These are phyloP conservation scores for Themeda triandra DNA, from an alignment of 176 grass and related monocot species.

Conservation along the genomic window DNA sequence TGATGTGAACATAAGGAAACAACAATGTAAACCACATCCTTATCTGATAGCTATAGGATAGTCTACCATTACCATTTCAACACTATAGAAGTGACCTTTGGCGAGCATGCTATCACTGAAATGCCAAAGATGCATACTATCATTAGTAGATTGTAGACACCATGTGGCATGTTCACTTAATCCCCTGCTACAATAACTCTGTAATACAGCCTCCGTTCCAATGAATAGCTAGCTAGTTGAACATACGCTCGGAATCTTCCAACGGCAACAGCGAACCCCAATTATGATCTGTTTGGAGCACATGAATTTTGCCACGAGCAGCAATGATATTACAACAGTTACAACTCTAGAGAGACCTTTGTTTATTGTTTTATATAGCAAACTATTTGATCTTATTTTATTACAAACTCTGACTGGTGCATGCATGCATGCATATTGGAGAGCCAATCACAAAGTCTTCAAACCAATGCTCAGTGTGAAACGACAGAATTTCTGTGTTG, in stretches of 20 bases:
- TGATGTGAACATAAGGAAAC: background rate
- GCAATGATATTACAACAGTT: no score
- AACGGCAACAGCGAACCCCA: no score
- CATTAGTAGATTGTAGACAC: background rate
- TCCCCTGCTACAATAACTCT: background rate
- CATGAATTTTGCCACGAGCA: no score
- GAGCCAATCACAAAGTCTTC: background rate
- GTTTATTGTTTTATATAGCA: no score
- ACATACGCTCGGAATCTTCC: no score
- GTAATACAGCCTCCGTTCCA: background rate
- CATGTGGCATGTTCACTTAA: background rate
- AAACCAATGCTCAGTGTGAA: background rate
- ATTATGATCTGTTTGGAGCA: no score
- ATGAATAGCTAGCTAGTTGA: background rate
- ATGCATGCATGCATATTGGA: no score
- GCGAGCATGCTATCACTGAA: background rate
- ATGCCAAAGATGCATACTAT: no score
- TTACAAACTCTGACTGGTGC: no score
- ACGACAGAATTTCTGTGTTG: background rate
- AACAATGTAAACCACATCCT: background rate
- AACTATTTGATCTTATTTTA: no score
- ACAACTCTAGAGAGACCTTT: no score
- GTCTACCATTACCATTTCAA: background rate
- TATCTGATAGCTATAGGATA: background rate
- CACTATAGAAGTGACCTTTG: background rate